Evolutionary conservation across 2,329 filamentous ascomycete species (phyloP).

Genomic region (Hortaea werneckii): DNA sequence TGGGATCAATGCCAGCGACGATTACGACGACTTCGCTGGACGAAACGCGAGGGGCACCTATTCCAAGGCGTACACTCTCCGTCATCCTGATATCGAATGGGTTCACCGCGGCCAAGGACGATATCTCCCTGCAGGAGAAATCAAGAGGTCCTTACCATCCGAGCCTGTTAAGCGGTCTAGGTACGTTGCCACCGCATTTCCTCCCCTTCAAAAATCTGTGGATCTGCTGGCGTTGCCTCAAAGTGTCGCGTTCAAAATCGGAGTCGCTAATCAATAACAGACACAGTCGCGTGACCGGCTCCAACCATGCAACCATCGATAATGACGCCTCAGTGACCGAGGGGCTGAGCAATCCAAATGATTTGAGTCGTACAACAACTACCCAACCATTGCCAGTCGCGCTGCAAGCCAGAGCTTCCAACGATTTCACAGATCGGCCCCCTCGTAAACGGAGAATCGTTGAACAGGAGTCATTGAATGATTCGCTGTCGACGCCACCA

Average conservation of each 20-base stretch:
- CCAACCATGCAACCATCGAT: background rate
- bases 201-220: no score
- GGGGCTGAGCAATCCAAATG: no score
- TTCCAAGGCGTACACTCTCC: slow-evolving; percentile 19
- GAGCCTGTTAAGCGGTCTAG: background rate
- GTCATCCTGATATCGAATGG: slow-evolving; percentile 23
- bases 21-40: slow-evolving; percentile 11
- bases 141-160: background rate
- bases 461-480: slow-evolving; percentile 2
- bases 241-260: no score
- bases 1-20: background rate
- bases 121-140: slow-evolving; percentile 17
- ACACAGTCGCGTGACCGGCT: background rate
- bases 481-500: slow-evolving; percentile 4
- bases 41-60: slow-evolving; percentile 23
- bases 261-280: background rate
- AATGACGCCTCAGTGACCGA: no score
- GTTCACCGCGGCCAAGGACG: slow-evolving; percentile 26
- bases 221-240: no score
- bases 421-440: background rate
- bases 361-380: no score
- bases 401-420: background rate
- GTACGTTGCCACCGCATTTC: background rate
- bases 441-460: slow-evolving; percentile 1
- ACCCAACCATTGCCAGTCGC: background rate